A percentile compares a stretch with the other conserved stretches of the same genome.
These are phyloP conservation scores for Cordyceps cateniannulata DNA, from an alignment of 2,329 filamentous ascomycete genomes.

Conservation along the genomic window DNA sequence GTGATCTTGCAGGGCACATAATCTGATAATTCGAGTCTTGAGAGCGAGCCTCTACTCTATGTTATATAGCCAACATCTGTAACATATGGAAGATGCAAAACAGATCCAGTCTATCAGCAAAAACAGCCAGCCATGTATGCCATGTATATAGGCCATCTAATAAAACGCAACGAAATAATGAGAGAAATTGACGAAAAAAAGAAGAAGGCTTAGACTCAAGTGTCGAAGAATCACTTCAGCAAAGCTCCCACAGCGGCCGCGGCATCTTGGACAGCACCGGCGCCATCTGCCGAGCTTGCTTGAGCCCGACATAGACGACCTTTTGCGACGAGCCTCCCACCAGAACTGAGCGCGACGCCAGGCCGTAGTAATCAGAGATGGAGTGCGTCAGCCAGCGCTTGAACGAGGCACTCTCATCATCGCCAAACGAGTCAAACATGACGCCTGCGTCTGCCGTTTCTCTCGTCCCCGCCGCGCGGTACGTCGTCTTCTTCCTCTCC, in stretches of 20 bases:
- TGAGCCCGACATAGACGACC: slow-evolving; percentile 77
- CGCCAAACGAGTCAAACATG: slow-evolving; percentile 73
- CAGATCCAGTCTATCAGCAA: not conserved
- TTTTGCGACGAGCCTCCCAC: slow-evolving; percentile 63
- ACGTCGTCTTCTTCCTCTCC: slow-evolving; percentile 33
- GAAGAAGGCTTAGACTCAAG: not conserved
- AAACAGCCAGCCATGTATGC: not conserved
- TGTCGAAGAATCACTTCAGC: slow-evolving; percentile 26
- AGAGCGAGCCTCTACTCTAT: not conserved
- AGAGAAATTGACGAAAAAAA: not conserved
- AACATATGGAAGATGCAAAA: not conserved
- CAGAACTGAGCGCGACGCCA: slow-evolving; percentile 75
- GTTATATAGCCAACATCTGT: not conserved
- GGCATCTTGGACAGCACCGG: slow-evolving; percentile 39
- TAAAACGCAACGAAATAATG: not conserved
- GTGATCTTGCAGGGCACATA: not conserved
- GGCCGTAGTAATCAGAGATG: slow-evolving; percentile 86
- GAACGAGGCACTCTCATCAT: slow-evolving; percentile 67
- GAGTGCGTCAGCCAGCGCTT: slow-evolving; percentile 91
- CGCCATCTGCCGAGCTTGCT: slow-evolving; percentile 33
- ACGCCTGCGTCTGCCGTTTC: slow-evolving; percentile 57
- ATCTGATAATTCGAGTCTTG: not conserved
- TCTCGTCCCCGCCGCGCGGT: slow-evolving; percentile 37
- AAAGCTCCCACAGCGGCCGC: slow-evolving; percentile 58
- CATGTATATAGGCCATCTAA: not conserved